Base-by-base conservation (phyloP, 2,329 filamentous ascomycete genomes). In the Fusarium gaditjirri region DNA sequence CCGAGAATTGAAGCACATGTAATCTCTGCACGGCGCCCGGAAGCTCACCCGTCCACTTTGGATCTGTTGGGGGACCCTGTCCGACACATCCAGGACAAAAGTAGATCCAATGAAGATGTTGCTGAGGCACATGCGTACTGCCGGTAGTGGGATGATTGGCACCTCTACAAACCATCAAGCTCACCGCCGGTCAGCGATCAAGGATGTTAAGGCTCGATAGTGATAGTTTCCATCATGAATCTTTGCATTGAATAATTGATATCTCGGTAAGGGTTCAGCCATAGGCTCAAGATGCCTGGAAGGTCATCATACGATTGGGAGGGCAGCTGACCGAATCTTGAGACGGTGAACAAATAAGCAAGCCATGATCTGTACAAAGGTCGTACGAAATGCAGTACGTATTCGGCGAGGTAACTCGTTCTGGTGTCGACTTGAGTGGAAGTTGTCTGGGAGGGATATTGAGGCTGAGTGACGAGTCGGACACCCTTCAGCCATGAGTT, bases 101-200 rank as follows among this genome's bases (percentile, higher is more conserved):
- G 39, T 7, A 64, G 63, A 65, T 63, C 65, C 69, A 75, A 74
- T 74, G 42, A 49, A 61, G 59, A 61, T 46, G 56, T 50, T 46
- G 29, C 50, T 52, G 53, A 71, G 61, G 49, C 61, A 65, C 65
- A 74, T 70, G 64, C 56, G 50, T 36, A 54, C 54, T 63, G 63
- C 65, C 62, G 57, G 57, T 62, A 56, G 68, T 76, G 75, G 73
- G 62, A 71, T 76, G 71, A 73, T 73, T 68, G 63, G 63, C 59
- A 61, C 58, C 59, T 44, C 36, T 60, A 29, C 55, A 67, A 47
- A 54, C 39, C 67, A 65, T 57, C 43, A 64, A 47, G 46, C 65
- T 76, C 73, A 76, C 73, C 75, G 75, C 74, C 56, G 65, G 72
- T 75, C 72, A 65, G 46, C 43, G 59, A 50, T 59, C 63, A 74